Conservation (phyloP, 1,139 yeast species). For the Yamadazyma buinensis region DNA sequence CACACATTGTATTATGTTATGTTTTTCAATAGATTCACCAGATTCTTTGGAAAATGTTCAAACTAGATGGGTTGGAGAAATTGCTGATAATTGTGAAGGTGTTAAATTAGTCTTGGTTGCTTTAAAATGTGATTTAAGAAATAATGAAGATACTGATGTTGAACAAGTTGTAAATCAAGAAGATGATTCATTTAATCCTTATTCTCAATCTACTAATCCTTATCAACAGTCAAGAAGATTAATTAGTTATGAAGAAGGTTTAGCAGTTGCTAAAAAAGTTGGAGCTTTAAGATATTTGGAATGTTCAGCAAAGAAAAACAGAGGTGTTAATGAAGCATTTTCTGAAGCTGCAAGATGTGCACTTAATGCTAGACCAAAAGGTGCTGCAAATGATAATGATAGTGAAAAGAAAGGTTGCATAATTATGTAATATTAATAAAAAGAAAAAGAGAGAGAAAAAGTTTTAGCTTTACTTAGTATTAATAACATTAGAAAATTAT, state of each 20-base stretch:
- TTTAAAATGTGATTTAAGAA: constrained; percentile 87
- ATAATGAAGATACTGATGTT: constrained; percentile 33
- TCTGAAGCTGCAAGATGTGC: constrained; percentile 98
- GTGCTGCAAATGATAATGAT: constrained; percentile 57
- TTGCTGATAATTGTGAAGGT: constrained; percentile 95
- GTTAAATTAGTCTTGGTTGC: constrained; percentile 93
- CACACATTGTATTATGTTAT: constrained; percentile 94
- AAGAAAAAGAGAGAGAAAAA: background rate
- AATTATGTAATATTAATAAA: constrained; percentile 23
- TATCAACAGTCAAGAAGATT: constrained; percentile 46
- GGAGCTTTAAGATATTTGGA: constrained; percentile 86
- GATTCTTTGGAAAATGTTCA: constrained; percentile 95
- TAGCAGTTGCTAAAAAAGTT: constrained; percentile 71
- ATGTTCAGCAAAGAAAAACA: constrained; percentile 89
- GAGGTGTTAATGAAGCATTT: constrained; percentile 96
- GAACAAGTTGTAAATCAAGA: constrained; percentile 22
- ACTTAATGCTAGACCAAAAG: constrained; percentile 81
- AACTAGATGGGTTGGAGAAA: constrained; percentile 93
- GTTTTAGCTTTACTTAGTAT: too few species aligned
- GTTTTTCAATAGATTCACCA: constrained; percentile 90
- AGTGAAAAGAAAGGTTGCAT: constrained; percentile 42
- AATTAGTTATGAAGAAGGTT: constrained; percentile 43
- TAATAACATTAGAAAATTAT: too few species aligned
- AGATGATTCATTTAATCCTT: constrained; percentile 36
- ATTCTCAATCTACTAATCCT: constrained; percentile 21